Base-by-base conservation (phyloP, 495 filamentous ascomycete genomes). In the Oidiodendron maius region DNA sequence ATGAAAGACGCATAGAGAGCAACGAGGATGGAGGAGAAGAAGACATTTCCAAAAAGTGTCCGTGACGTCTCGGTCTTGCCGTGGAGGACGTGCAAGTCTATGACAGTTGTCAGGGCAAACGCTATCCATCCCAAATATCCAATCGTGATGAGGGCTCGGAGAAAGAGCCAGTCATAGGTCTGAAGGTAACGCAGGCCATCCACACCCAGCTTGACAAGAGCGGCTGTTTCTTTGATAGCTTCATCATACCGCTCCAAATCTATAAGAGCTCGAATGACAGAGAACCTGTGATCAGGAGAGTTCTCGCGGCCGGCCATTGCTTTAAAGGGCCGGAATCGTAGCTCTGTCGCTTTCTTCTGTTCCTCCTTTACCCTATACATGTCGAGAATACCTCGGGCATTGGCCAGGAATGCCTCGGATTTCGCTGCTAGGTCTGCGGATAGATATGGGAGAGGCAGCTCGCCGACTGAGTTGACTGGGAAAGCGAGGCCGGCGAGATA, bases 41-140 rank as follows among this genome's bases (percentile, higher is more conserved):
- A 72, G 2, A 83, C 53, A 28, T 68, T 78, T 24, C 80, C 86
- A 4, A 69, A 64, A 3, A 69, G 51, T 1, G 76, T 83, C 37
- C 91, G 78, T 23, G 83, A 77, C 1, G 85, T 77, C 43, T 84
- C 68, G 4, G 83, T 72, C 13, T 71, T 73, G 24, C 86, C 82
- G 56, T 91, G 82, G 12, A 99, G 66, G 28, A 99, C 88, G 62
- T 95, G 88, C 36, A 89, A 68, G 61, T 97, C 86, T 57, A 97
- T 77, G 37, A 96, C 89, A 1, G 87, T 95, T 3, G 89, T 94
- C 41, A 96, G 71, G 0, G 94, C 88, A 70, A 91, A 99, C 12
- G 87, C 84, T 55, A 99, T 95, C 91, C 91, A 99, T 18, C 94
- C 93, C 20, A 96, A 65, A 61, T 96, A 99, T 16, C 94, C 94